Percentiles rank a stretch among this genome's conserved stretches.
phyloP scores from a whole-genome alignment of 495 filamentous ascomycete genomes.

The Neurospora tetraspora region DNA sequence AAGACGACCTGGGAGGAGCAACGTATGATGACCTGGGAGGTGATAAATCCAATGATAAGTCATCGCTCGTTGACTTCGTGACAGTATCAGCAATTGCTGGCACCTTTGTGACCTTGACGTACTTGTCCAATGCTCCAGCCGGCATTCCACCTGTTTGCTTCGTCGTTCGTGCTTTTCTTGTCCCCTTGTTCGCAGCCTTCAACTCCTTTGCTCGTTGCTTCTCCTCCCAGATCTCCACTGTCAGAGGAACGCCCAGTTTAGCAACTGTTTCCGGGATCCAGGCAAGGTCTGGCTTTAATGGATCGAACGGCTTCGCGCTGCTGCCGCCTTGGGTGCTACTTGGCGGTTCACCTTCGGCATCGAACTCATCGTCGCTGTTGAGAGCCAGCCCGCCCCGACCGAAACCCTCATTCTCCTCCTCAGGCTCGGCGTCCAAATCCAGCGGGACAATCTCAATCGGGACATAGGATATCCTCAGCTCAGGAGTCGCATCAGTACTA shows the following conservation, averaged over 20 bases:
- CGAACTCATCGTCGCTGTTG: conserved; percentile 45
- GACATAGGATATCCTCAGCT: conserved; percentile 67
- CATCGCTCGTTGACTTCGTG: conserved; percentile 1
- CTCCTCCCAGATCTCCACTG: conserved; percentile 70
- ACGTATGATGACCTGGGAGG: neutral
- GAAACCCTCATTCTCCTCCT: conserved; percentile 40
- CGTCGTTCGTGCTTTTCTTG: conserved; percentile 15
- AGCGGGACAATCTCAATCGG: conserved; percentile 69
- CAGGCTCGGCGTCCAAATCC: conserved; percentile 58
- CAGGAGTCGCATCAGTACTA: conserved; percentile 62
- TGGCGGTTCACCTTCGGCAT: conserved; percentile 33
- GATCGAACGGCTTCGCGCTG: conserved; percentile 47
- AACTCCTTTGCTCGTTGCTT: conserved; percentile 39
- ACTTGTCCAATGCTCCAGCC: conserved; percentile 24
- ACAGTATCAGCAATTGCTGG: conserved; percentile 1
- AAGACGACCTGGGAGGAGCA: neutral
- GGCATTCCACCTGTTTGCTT: conserved; percentile 17
- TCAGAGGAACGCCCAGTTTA: conserved; percentile 57
- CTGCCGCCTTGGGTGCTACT: conserved; percentile 12
- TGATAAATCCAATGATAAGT: neutral
- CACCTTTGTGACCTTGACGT: conserved; percentile 28
- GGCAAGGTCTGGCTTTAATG: conserved; percentile 55
- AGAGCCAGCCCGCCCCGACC: conserved; percentile 40
- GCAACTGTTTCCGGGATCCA: conserved; percentile 73
- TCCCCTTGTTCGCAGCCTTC: conserved; percentile 14